Evolutionary conservation across 345 rosid species (phyloP).

Genomic region (Melaleuca quinquenervia): DNA sequence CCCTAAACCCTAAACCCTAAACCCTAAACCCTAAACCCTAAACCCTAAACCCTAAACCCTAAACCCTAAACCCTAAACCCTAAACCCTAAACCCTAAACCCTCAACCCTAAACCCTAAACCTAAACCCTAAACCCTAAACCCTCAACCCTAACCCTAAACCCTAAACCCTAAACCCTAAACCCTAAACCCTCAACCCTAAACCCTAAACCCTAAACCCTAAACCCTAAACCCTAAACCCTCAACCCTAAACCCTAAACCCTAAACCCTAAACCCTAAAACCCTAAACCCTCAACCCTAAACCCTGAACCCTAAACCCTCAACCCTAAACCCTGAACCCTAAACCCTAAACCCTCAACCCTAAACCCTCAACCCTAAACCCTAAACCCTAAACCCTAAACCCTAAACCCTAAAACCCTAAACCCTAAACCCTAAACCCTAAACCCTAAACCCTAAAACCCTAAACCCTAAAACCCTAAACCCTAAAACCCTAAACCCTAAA

Average conservation of each 20-base stretch:
- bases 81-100: constrained; percentile 2
- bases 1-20: constrained; percentile 3
- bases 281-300: not conserved
- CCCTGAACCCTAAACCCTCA: not conserved
- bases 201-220: not conserved
- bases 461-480: not conserved
- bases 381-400: not conserved
- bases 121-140: not conserved
- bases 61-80: not conserved
- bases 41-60: not conserved
- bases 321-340: not conserved
- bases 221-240: not conserved
- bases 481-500: not conserved
- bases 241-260: not conserved
- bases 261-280: not conserved
- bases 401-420: constrained; percentile 1
- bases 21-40: constrained; percentile 6
- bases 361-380: not conserved
- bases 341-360: not conserved
- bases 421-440: not conserved
- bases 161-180: not conserved
- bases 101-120: not conserved
- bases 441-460: not conserved
- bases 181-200: not conserved
- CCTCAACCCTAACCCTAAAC: not conserved